Evolutionary conservation across 148 eudicot genomes (phyloP).

Genomic region (Gaultheria prostrata): DNA sequence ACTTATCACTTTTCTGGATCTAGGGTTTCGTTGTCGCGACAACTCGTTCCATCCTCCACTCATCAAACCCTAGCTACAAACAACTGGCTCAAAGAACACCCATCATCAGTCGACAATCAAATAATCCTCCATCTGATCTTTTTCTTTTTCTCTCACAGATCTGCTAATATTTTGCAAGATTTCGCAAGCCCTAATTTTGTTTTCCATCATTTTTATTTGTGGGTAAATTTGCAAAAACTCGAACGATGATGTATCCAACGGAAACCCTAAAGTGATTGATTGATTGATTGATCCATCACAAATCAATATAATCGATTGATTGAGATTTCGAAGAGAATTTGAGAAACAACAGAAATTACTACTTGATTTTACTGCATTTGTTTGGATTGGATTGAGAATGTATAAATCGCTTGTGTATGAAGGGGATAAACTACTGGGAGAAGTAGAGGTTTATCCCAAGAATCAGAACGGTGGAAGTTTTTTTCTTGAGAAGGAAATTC

Average conservation of each 20-base stretch:
- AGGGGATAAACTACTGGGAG: conserved; percentile 78
- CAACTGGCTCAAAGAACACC: conserved; percentile 5
- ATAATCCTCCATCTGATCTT: not conserved
- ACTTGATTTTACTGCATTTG: conserved; percentile 1
- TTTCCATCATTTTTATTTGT: not conserved
- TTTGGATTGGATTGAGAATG: conserved; percentile 21
- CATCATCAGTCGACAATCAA: conserved; percentile 9
- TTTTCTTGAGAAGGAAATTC: conserved; percentile 48
- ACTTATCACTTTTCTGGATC: conserved; percentile 21
- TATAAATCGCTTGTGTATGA: conserved; percentile 60
- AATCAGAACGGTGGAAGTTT: conserved; percentile 31
- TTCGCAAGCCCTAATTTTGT: conserved; percentile 17
- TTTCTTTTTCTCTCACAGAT: not conserved
- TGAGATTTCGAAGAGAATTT: conserved; percentile 1
- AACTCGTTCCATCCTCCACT: not conserved
- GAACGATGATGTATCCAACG: conserved; percentile 20
- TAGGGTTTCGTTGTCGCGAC: conserved; percentile 26
- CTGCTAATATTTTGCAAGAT: conserved; percentile 14
- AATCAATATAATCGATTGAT: conserved; percentile 13
- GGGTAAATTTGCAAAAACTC: conserved; percentile 14
- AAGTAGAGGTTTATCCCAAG: conserved; percentile 62
- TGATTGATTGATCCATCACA: not conserved
- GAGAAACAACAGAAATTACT: conserved; percentile 20
- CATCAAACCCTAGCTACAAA: conserved; percentile 20
- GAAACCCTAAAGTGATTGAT: conserved; percentile 17